Percentiles rank a stretch among this genome's conserved stretches.
Evolutionary conservation across 495 filamentous ascomycete species (phyloP).

Genomic region (Talaromyces stipitatus): DNA sequence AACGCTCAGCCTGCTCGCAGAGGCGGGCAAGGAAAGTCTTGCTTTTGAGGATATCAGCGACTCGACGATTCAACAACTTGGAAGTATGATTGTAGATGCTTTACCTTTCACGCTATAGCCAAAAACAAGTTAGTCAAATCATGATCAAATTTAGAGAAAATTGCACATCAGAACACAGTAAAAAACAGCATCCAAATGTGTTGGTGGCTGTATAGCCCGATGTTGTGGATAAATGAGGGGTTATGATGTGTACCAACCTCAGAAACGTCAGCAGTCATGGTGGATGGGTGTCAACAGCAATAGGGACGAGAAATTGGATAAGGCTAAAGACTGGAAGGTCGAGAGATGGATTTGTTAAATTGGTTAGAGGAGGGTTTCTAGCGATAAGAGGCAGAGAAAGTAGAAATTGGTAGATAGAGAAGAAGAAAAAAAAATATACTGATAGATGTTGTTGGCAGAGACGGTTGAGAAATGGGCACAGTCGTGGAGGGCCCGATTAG

Average conservation of each 20-base stretch:
- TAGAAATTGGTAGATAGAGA: slow-evolving; percentile 14
- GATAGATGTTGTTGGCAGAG: slow-evolving; percentile 2
- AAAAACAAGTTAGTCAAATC: slow-evolving; percentile 5
- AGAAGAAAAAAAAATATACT: slow-evolving; percentile 16
- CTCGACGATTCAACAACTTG: not conserved
- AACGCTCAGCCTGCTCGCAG: slow-evolving; percentile 99
- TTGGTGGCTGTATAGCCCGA: not conserved
- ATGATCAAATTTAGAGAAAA: not conserved
- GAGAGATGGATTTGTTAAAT: not conserved
- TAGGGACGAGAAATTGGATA: not conserved
- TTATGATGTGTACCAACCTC: slow-evolving; percentile 35
- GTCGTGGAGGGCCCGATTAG: not conserved
- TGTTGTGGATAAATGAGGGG: slow-evolving; percentile 25
- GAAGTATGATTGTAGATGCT: not conserved
- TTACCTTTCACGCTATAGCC: slow-evolving; percentile 79
- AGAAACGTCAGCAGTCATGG: slow-evolving; percentile 45
- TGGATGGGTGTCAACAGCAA: slow-evolving; percentile 10
- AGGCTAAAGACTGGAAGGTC: not conserved
- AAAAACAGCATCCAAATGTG: not conserved
- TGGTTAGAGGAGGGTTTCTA: not conserved
- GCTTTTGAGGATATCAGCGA: slow-evolving; percentile 42
- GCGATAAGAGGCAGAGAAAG: not conserved
- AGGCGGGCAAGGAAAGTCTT: slow-evolving; percentile 99
- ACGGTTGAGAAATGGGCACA: not conserved
- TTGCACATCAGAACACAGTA: not conserved